phyloP scores from a whole-genome alignment of 192 early-diverging fungal species.

The Dispira parvispora region DNA sequence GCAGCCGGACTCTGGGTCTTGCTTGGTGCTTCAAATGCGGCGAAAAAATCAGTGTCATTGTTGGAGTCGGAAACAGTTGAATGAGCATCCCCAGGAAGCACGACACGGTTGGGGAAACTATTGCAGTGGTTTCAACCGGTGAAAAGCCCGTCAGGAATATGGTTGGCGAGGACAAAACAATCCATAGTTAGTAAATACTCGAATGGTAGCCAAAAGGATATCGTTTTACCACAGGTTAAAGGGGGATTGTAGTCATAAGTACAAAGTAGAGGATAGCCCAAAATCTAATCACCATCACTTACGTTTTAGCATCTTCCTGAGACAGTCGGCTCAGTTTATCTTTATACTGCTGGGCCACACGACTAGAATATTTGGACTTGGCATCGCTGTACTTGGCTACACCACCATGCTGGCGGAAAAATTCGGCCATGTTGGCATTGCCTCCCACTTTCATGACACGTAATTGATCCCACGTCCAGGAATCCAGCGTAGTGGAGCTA shows the following conservation, averaged over 20 bases:
- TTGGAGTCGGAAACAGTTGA: too few relatives aligned
- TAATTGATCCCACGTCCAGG: conserved; percentile 87
- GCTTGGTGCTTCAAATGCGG: too few relatives aligned
- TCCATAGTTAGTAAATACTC: too few relatives aligned
- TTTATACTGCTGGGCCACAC: conserved; percentile 65
- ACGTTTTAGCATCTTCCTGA: conserved; percentile 39
- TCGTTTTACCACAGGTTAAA: too few relatives aligned
- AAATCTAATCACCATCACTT: not conserved
- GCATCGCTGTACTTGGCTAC: conserved; percentile 38
- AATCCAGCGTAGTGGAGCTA: conserved; percentile 65
- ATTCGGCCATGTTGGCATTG: conserved; percentile 64
- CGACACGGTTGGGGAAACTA: too few relatives aligned
- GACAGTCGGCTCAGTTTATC: conserved; percentile 48
- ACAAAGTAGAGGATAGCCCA: not conserved
- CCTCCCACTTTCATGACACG: conserved; percentile 74
- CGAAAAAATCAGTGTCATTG: too few relatives aligned
- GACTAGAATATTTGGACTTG: conserved; percentile 64
- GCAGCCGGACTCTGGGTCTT: too few relatives aligned
- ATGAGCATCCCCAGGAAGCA: too few relatives aligned
- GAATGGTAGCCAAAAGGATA: too few relatives aligned
- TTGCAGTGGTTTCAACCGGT: too few relatives aligned
- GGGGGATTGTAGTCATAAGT: not conserved
- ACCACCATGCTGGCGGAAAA: conserved; percentile 58
- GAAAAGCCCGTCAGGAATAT: too few relatives aligned
- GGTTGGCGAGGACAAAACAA: too few relatives aligned